Base-by-base conservation (phyloP, 441 rosid species). In the Gossypium lobatum region DNA sequence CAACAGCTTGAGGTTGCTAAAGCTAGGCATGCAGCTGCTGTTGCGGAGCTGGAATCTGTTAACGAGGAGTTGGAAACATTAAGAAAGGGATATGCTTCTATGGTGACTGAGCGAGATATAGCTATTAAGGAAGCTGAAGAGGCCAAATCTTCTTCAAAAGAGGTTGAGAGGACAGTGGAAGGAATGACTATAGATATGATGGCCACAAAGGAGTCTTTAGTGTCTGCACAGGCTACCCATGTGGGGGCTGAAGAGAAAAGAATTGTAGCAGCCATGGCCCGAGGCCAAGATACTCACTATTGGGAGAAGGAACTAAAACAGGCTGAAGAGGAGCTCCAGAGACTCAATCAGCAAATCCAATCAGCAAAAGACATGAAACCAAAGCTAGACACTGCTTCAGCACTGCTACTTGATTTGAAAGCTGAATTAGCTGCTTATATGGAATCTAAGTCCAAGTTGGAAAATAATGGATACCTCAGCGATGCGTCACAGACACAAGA, bases 281-380 rank as follows among this genome's bases (percentile, higher is more conserved):
- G 83, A 81, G 97, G 92, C 79, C 97, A 92, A 75, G 97, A 95
- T 74, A 81, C 87, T 70, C 89, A 83, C 73, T 78, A 81, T 2
- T 92, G 97, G 99, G 97, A 95, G 83, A 91, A 88, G 87, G 97
- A 92, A 74, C 66, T 95, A 73, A 88, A 85, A 84, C 96, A 88
- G 78, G 93, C 92, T 26, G 97, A 92, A 76, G 99, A 91, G 73
- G 93, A 92, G 83, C 83, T 89, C 61, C 91, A 86, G 72, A 86
- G 58, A 60, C 88, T 95, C 54, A 80, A 83, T 85, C 93, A 87
- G 61, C 93, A 95, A 79, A 87, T 95, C 16, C 80, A 83, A 71
- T 86, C 92, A 25, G 83, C 92, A 0, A 91, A 87, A 65, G 95
- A 91, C 45, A 88, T 90, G 45, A 91, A 89, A 78, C 80, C 84